phyloP scores from a whole-genome alignment of 1,284 basidiomycete species.

The Austroboletus sp. region DNA sequence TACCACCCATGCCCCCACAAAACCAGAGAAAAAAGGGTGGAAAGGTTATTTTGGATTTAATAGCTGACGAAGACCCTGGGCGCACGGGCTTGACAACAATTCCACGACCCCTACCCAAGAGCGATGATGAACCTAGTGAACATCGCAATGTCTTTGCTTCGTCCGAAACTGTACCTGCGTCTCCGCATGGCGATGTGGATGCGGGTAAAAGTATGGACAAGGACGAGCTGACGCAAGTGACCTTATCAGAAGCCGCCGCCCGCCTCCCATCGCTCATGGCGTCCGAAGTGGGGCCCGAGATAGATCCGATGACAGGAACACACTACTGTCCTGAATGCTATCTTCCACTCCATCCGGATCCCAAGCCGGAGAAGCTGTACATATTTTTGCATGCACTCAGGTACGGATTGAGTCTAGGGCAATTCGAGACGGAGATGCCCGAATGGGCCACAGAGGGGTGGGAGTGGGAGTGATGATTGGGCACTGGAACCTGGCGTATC shows the following conservation, averaged over 20 bases:
- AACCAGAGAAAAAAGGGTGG: constrained; percentile 54
- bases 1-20: constrained; percentile 48
- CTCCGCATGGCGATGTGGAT: background rate
- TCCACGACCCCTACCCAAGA: background rate
- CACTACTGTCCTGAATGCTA: constrained; percentile 82
- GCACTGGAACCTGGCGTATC: no score
- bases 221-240: constrained; percentile 6
- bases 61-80: background rate
- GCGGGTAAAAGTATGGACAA: background rate
- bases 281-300: constrained; percentile 20
- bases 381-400: constrained; percentile 88
- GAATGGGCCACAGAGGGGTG: constrained; percentile 64
- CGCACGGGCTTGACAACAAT: background rate
- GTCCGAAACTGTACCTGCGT: background rate
- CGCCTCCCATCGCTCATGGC: constrained; percentile 16
- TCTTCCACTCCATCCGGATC: constrained; percentile 84
- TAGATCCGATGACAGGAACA: constrained; percentile 28
- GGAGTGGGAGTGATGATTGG: constrained; percentile 46
- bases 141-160: background rate
- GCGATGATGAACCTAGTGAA: background rate
- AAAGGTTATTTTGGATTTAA: constrained; percentile 24
- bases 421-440: constrained; percentile 70
- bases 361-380: constrained; percentile 81
- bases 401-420: constrained; percentile 71
- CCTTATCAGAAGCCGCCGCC: constrained; percentile 21